phyloP scores from a whole-genome alignment of 2,329 filamentous ascomycete species.

The Colletotrichum sp. region DNA sequence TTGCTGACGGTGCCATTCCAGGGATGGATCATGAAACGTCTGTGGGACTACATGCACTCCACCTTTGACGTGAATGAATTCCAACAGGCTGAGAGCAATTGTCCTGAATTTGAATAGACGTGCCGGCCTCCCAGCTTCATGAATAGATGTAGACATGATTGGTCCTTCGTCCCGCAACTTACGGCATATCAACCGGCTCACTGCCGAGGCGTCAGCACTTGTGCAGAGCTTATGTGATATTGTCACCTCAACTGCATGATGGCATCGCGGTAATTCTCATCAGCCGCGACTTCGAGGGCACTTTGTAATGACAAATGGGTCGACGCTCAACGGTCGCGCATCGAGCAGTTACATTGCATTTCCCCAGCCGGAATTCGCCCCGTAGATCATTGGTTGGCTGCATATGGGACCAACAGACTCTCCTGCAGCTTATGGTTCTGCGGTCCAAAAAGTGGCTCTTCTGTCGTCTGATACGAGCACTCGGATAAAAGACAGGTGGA shows the following conservation, averaged over 20 bases:
- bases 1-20: neutral
- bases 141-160: neutral
- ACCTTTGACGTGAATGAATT: neutral
- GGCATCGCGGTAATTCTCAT: neutral
- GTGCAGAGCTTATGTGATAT: neutral
- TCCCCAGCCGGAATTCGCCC: neutral
- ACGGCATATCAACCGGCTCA: neutral
- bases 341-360: neutral
- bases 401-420: neutral
- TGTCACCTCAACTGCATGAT: neutral
- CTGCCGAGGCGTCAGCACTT: neutral
- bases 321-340: neutral
- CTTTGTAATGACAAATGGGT: neutral
- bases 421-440: neutral
- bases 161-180: neutral
- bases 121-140: neutral
- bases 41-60: neutral
- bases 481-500: neutral
- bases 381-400: neutral
- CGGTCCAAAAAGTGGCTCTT: neutral
- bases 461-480: neutral
- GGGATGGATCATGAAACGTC: neutral
- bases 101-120: neutral
- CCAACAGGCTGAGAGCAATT: neutral
- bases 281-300: neutral